These are phyloP conservation scores for Paraconiothyrium brasiliense DNA, from an alignment of 2,329 filamentous ascomycete species.

Conservation along the genomic window DNA sequence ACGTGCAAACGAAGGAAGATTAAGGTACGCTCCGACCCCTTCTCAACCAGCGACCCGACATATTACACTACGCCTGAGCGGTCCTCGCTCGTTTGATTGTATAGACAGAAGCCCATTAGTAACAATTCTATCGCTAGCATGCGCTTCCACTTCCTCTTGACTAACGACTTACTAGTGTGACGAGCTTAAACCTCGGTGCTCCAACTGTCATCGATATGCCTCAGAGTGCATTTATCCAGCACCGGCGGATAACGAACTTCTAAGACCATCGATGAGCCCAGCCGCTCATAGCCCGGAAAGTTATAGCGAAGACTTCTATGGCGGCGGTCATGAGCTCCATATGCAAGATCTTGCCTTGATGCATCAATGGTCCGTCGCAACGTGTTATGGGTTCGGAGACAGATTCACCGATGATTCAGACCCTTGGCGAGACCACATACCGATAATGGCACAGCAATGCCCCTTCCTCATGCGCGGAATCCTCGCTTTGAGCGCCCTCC, in stretches of 20 bases:
- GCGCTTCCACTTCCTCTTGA: neutral
- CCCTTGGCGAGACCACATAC: slow-evolving; percentile 27
- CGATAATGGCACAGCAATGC: slow-evolving; percentile 23
- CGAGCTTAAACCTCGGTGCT: slow-evolving; percentile 30
- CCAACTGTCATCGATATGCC: slow-evolving; percentile 28
- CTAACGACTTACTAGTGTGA: slow-evolving; percentile 25
- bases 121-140: neutral
- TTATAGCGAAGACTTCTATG: slow-evolving; percentile 16
- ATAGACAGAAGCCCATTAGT: neutral
- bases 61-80: neutral
- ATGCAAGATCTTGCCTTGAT: slow-evolving; percentile 22
- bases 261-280: slow-evolving; percentile 17
- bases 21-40: slow-evolving; percentile 16
- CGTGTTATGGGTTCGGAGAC: slow-evolving; percentile 29
- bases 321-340: neutral
- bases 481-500: slow-evolving; percentile 27
- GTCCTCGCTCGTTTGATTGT: neutral
- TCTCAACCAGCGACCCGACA: neutral
- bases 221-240: slow-evolving; percentile 28
- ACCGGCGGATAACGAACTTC: slow-evolving; percentile 9
- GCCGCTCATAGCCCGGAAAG: slow-evolving; percentile 19
- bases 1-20: slow-evolving; percentile 29
- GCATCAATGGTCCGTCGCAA: slow-evolving; percentile 30
- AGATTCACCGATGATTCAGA: slow-evolving; percentile 16
- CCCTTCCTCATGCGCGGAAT: slow-evolving; percentile 34